These are phyloP conservation scores for Lactarius trivialis DNA, from an alignment of 768 basidiomycete species.

Conservation along the genomic window DNA sequence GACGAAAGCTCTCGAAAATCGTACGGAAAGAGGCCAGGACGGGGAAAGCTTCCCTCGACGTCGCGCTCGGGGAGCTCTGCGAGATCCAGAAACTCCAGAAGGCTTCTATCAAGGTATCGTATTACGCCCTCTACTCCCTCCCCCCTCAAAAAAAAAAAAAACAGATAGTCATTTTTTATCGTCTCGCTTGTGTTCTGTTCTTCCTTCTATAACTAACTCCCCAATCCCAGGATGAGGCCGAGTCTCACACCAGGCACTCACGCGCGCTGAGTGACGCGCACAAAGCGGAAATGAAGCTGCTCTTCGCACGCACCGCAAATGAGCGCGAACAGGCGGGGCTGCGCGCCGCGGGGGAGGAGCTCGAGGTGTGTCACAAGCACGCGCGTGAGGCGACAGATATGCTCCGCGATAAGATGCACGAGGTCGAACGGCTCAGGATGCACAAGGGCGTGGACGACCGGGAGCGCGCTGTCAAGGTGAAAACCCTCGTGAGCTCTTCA, in stretches of 20 bases:
- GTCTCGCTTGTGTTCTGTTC: background rate
- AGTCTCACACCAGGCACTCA: constrained; percentile 46
- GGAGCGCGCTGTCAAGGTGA: constrained; percentile 16
- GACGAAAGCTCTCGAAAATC: constrained; percentile 57
- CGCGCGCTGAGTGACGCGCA: constrained; percentile 52
- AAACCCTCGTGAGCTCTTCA: constrained; percentile 8
- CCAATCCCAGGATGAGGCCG: constrained; percentile 45
- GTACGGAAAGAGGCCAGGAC: constrained; percentile 63
- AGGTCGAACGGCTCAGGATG: constrained; percentile 59
- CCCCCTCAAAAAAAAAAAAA: background rate
- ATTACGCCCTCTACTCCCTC: background rate
- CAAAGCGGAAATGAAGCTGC: constrained; percentile 54
- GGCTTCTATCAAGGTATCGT: constrained; percentile 48
- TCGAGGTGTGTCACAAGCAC: constrained; percentile 46
- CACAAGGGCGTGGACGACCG: constrained; percentile 62
- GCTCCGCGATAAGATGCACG: constrained; percentile 64
- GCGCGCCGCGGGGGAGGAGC: constrained; percentile 38
- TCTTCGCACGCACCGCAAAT: constrained; percentile 43
- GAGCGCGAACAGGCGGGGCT: constrained; percentile 29
- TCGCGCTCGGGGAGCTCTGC: constrained; percentile 58
- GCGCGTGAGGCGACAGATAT: constrained; percentile 54
- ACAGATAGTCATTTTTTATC: background rate
- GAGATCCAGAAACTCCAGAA: constrained; percentile 68
- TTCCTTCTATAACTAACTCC: background rate
- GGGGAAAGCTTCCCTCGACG: constrained; percentile 55